Evolutionary conservation across 2,329 filamentous ascomycete species (phyloP), one percentile per base, ranked within the genome.

Genomic region (Uncinocarpus reesii): DNA sequence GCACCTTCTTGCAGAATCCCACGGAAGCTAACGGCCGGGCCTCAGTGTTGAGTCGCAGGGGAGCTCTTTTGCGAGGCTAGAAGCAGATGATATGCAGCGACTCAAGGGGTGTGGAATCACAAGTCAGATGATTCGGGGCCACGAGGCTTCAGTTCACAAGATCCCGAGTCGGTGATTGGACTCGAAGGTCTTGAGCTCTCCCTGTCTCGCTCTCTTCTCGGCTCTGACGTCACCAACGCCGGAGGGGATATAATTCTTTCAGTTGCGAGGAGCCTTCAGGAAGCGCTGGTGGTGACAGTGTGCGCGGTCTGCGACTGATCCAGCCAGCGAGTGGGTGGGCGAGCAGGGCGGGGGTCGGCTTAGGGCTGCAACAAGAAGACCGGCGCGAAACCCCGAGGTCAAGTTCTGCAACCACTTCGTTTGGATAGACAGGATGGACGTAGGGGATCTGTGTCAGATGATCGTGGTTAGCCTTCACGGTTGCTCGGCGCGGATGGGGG

Each of bases 21-120:
- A 47, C 44, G 44, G 44, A 47, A 47, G 44, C 34, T 47, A 47
- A 47, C 44, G 44, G 44, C 34, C 40, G 36, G 20, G 7, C 32
- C 16, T 7, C 31, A 47, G 43, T 29, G n/a, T n/a, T n/a, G 32
- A 46, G 8, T 36, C 29, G 42, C 42, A 45, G 42, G 31, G 20
- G 28, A n/a, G n/a, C n/a, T n/a, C n/a, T 11, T 26, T 28, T 45
- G 34, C 16, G 34, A 13, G 34, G 20, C 11, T 7, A 23, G 7
- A 35, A 20, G 44, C 44, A 47, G 23, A 47, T 47, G 44, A 47
- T 48, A 34, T 36, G 46, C 38, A 48, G 46, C 36, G 26, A 48
- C 20, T 21, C 35, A 15, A 36, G 37, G 35, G 32, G 21, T 36
- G 42, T 45, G 42, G 42, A 16, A 45, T 37, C 42, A 45, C 42